Evolutionary conservation across 2,329 filamentous ascomycete species (phyloP), one percentile per base, ranked within the genome.

Genomic region (Lachnellula arida): DNA sequence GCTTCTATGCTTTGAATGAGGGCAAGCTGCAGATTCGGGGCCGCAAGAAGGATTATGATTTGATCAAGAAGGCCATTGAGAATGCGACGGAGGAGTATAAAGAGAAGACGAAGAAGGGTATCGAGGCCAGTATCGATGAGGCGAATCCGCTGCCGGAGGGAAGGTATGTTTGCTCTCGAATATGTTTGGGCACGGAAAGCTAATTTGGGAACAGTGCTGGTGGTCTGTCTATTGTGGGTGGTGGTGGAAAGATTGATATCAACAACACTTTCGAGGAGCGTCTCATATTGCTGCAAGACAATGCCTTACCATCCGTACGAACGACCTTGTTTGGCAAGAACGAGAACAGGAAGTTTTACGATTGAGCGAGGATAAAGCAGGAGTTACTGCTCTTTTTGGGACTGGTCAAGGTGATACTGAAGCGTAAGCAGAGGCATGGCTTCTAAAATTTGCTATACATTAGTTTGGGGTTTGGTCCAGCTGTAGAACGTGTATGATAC

Each of bases 251-350:
- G 81, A 97, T 99, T 72, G 91, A 96, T 68, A 93, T 99, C 74
- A 92, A 97, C 82, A 97, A 99, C 79, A 97, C 94, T 54, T 89
- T 97, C 65, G 94, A 97, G 72, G 89, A 96, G 71, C 86, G 94
- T 64, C 79, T 99, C 74, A 83, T 82, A 68, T 80, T 97, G 59
- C 84, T 97, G 63, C 88, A 96, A 75, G 86, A 87, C 55, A 88
- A 89, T 64, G 89, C 90, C 51, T 82, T 97, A 56, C 94, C 94
- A 14, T 85, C 85, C 46, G 86, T 99, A 68, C 84, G 94, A 69
- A 83, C 88, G 73, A 88, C 88, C 15, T 80, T 99, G 57, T 99
- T 99, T 70, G 94, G 94, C 59, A 87, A 90, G 78, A 99, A 99
- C 78, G 81, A 85, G 67, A 97, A 97, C 82, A 87, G 94, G 73